Conservation (phyloP, 2,329 filamentous ascomycete species). For the Colletotrichum sp. region DNA sequence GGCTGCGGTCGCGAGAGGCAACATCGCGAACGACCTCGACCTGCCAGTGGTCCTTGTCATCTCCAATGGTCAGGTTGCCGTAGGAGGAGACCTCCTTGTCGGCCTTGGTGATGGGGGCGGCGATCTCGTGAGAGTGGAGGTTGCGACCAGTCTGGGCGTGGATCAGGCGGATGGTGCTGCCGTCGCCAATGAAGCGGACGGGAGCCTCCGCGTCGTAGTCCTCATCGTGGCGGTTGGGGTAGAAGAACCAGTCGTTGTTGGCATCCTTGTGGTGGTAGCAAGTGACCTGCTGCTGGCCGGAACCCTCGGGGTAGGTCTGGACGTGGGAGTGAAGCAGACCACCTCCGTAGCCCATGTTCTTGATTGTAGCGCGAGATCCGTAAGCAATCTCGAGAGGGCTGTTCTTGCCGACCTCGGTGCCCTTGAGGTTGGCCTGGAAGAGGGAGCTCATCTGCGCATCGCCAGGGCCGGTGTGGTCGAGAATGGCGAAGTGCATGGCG, state of each 20-base stretch:
- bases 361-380: conserved; percentile 89
- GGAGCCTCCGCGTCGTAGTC: conserved; percentile 76
- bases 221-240: conserved; percentile 82
- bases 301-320: conserved; percentile 94
- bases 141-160: conserved; percentile 97
- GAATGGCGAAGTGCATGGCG: conserved; percentile 89
- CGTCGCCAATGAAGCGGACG: conserved; percentile 79
- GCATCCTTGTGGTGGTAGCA: conserved; percentile 99
- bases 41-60: conserved; percentile 97
- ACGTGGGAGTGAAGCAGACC: conserved; percentile 96
- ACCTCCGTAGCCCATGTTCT: conserved; percentile 99
- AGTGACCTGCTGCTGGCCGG: conserved; percentile 92
- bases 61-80: conserved; percentile 92
- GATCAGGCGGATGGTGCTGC: conserved; percentile 81
- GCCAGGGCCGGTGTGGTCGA: conserved; percentile 92
- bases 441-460: conserved; percentile 99
- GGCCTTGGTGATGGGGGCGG: conserved; percentile 86
- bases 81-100: conserved; percentile 96
- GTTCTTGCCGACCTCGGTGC: conserved; percentile 92
- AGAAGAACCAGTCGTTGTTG: conserved; percentile 99
- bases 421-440: conserved; percentile 95
- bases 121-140: conserved; percentile 90
- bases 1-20: conserved; percentile 82
- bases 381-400: conserved; percentile 91
- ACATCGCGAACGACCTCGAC: conserved; percentile 92